Conservation (phyloP, 2,329 filamentous ascomycete species). For the Scytalidium lignicola region DNA sequence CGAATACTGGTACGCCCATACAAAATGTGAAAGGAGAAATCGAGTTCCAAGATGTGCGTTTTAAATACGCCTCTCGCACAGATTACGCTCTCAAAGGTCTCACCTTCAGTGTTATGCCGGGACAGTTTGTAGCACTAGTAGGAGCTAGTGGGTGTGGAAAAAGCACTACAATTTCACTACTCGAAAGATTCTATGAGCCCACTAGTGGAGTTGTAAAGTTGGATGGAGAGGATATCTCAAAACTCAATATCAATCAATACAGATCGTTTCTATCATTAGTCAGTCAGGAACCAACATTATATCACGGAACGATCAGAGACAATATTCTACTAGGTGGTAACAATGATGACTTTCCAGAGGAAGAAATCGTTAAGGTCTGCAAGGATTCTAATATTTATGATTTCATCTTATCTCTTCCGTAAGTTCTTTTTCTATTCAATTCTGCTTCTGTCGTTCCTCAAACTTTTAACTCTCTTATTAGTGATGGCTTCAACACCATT, state of each 20-base stretch:
- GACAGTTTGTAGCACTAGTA: slow-evolving; percentile 49
- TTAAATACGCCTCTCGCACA: slow-evolving; percentile 56
- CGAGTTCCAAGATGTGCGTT: slow-evolving; percentile 50
- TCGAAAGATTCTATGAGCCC: slow-evolving; percentile 91
- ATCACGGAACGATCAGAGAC: slow-evolving; percentile 59
- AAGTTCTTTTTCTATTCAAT: neutral
- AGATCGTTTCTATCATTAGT: slow-evolving; percentile 61
- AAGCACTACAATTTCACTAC: slow-evolving; percentile 62
- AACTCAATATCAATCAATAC: slow-evolving; percentile 55
- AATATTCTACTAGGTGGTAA: slow-evolving; percentile 60
- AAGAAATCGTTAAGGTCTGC: slow-evolving; percentile 33
- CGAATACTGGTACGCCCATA: slow-evolving; percentile 56
- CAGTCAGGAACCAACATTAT: slow-evolving; percentile 67
- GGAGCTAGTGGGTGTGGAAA: slow-evolving; percentile 56
- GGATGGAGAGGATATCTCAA: slow-evolving; percentile 39
- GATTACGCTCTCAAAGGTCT: slow-evolving; percentile 52
- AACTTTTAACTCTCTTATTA: neutral
- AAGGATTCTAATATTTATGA: neutral
- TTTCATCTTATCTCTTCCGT: slow-evolving; percentile 64
- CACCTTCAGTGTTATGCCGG: slow-evolving; percentile 46
- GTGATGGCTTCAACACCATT: slow-evolving; percentile 73
- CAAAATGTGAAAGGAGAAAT: slow-evolving; percentile 65
- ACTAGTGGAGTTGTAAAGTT: slow-evolving; percentile 15
- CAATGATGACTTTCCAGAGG: slow-evolving; percentile 33
- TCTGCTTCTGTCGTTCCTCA: neutral